These are phyloP conservation scores for Gryganskiella cystojenkinii DNA, from an alignment of 192 early-diverging fungal species.

Conservation along the genomic window DNA sequence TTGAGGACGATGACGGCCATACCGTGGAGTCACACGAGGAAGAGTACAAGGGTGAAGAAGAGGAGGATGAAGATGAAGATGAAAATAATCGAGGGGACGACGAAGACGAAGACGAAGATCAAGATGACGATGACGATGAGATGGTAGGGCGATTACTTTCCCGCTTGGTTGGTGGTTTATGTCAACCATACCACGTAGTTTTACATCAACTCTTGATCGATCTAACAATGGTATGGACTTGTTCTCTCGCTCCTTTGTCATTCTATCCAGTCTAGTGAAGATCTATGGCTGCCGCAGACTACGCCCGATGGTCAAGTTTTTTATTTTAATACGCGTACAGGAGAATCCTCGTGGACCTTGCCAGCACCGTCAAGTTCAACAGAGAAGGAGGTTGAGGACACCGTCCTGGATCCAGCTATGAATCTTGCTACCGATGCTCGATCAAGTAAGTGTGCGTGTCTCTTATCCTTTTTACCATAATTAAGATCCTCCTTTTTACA, in stretches of 20 bases:
- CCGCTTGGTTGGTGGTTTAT: not conserved
- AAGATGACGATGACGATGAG: constrained; percentile 1
- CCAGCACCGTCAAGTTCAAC: constrained; percentile 14
- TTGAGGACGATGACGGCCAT: constrained; percentile 26
- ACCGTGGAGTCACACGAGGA: constrained; percentile 14
- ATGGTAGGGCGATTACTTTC: not conserved
- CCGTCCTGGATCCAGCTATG: constrained; percentile 3
- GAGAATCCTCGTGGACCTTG: constrained; percentile 62
- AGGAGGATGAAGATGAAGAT: not conserved
- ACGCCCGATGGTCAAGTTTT: constrained; percentile 61
- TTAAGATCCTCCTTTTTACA: too few relatives aligned
- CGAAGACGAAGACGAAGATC: not conserved
- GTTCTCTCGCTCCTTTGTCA: not conserved
- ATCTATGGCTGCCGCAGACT: constrained; percentile 55
- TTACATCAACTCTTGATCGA: not conserved
- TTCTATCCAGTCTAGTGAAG: constrained; percentile 12
- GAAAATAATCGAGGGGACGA: not conserved
- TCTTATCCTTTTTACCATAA: too few relatives aligned
- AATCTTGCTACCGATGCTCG: not conserved
- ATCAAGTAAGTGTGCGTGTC: too few relatives aligned
- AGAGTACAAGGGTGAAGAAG: not conserved
- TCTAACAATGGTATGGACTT: not conserved
- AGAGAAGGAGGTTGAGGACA: not conserved
- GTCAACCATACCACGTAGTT: not conserved
- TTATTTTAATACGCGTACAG: constrained; percentile 63